Conservation (phyloP, 768 basidiomycete species). For the Boletus tylopilopsis region DNA sequence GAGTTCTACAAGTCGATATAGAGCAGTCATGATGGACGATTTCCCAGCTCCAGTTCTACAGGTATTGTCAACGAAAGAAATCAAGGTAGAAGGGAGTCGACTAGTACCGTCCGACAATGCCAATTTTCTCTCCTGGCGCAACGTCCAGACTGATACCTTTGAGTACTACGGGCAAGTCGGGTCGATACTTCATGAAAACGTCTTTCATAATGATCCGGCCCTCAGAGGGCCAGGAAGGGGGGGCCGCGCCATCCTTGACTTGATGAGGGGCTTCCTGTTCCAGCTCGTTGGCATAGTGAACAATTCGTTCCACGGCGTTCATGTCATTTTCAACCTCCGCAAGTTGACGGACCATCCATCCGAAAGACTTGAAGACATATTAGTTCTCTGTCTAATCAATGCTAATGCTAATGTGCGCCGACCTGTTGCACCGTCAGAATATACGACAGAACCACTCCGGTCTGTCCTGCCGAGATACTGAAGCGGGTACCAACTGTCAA, state of each 20-base stretch:
- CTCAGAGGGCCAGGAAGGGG: conserved; percentile 66
- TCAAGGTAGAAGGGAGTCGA: conserved; percentile 6
- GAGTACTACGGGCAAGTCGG: conserved; percentile 85
- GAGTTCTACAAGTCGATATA: conserved; percentile 84
- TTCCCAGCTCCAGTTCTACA: conserved; percentile 82
- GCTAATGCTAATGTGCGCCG: conserved; percentile 19
- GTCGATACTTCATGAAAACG: conserved; percentile 78
- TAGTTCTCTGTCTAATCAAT: not conserved
- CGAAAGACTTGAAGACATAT: conserved; percentile 47
- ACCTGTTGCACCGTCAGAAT: conserved; percentile 77
- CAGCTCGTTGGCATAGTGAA: conserved; percentile 75
- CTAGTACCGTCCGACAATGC: conserved; percentile 69
- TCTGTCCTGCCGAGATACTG: conserved; percentile 74
- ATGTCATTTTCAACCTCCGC: conserved; percentile 92
- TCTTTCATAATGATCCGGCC: conserved; percentile 75
- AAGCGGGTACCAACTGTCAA: conserved; percentile 73
- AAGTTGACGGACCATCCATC: conserved; percentile 72
- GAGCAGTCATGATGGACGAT: conserved; percentile 83
- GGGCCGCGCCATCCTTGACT: conserved; percentile 54
- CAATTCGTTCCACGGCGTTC: conserved; percentile 84
- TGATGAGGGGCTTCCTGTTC: conserved; percentile 81
- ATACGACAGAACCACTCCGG: conserved; percentile 73
- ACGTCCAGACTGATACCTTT: conserved; percentile 75
- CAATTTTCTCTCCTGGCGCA: conserved; percentile 81
- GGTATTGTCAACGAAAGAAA: not conserved